These are phyloP conservation scores for Dothiorella sarmentorum DNA, from an alignment of 2,329 filamentous ascomycete species.

Conservation along the genomic window DNA sequence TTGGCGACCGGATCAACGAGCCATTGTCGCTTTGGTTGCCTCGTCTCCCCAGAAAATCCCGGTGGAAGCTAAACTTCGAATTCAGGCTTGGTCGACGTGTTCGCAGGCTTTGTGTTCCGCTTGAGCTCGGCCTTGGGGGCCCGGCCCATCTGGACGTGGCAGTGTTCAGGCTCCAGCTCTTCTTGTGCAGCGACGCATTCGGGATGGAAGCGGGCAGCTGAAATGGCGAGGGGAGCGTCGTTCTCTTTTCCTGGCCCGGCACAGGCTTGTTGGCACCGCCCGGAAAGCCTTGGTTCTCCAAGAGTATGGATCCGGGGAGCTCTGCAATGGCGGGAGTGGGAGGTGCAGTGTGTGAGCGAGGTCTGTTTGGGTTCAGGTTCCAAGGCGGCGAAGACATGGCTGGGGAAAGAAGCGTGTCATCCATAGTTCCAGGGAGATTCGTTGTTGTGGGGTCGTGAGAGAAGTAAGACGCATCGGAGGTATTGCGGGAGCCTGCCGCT, in stretches of 20 bases:
- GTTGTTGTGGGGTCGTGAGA: conserved; percentile 29
- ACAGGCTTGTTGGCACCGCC: conserved; percentile 18
- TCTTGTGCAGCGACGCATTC: not conserved
- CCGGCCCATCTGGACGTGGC: conserved; percentile 8
- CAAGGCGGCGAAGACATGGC: conserved; percentile 25
- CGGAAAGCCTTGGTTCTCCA: conserved; percentile 32
- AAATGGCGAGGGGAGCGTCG: not conserved
- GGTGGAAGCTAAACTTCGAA: not conserved
- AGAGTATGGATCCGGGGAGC: conserved; percentile 23
- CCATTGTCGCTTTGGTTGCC: conserved; percentile 10
- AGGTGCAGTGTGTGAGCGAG: conserved; percentile 40
- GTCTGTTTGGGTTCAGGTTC: conserved; percentile 24
- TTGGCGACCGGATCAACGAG: conserved; percentile 2
- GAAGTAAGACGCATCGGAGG: conserved; percentile 18
- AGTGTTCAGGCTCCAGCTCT: conserved; percentile 8
- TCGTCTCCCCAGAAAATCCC: not conserved
- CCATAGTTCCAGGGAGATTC: conserved; percentile 39
- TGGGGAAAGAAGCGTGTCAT: conserved; percentile 43
- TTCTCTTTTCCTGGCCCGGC: not conserved
- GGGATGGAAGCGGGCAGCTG: not conserved
- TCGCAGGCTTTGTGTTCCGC: not conserved
- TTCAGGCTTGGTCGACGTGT: not conserved
- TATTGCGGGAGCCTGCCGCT: not conserved
- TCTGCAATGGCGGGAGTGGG: conserved; percentile 33
- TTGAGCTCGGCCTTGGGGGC: not conserved